phyloP scores from a whole-genome alignment of 495 filamentous ascomycete genomes.

The Neurospora sublineolata region DNA sequence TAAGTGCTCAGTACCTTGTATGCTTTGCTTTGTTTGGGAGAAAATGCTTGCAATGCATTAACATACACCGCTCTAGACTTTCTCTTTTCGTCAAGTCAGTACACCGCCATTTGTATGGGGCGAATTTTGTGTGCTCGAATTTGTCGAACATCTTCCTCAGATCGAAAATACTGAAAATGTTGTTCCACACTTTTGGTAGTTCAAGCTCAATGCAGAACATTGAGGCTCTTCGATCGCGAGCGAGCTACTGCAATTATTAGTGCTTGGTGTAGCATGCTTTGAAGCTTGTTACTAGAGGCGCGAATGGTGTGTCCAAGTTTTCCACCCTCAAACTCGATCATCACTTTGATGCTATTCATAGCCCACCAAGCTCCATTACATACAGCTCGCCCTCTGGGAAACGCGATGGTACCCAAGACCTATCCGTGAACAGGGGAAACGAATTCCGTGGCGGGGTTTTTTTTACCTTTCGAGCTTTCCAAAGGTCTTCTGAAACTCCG shows the following conservation, averaged over 20 bases:
- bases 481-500: not conserved
- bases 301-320: not conserved
- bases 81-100: not conserved
- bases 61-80: not conserved
- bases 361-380: not conserved
- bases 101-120: not conserved
- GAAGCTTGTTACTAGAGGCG: not conserved
- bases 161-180: not conserved
- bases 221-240: not conserved
- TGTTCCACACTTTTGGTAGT: not conserved
- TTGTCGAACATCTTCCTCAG: not conserved
- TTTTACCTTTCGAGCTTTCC: not conserved
- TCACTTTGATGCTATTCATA: not conserved
- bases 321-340: not conserved
- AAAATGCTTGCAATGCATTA: not conserved
- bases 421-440: not conserved
- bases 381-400: not conserved
- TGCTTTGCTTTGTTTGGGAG: not conserved
- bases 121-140: not conserved
- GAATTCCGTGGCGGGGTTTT: not conserved
- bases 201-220: not conserved
- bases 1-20: not conserved
- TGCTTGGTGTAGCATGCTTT: not conserved
- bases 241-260: not conserved
- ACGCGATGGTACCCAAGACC: not conserved